Percentiles rank a stretch among this genome's conserved stretches.
Evolutionary conservation across 495 filamentous ascomycete species (phyloP).

Genomic region (Penicillium waksmanii): DNA sequence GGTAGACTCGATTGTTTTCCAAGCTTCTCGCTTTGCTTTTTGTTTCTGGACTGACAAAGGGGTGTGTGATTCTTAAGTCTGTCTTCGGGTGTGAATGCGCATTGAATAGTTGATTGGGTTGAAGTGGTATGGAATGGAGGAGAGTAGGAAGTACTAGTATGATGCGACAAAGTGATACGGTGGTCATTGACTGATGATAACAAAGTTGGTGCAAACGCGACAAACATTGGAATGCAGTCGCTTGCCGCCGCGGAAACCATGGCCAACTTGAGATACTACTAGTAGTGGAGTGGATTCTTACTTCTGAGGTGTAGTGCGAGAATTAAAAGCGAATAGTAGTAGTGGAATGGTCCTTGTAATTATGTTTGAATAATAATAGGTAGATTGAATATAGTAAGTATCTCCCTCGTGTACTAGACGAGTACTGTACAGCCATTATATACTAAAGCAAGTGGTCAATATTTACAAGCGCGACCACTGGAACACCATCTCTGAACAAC

Average conservation of each 20-base stretch:
- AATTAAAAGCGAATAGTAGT: too few species aligned
- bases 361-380: neutral
- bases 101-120: neutral
- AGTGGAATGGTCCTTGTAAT: too few species aligned
- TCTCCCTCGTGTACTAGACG: neutral
- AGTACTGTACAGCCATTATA: conserved; percentile 33
- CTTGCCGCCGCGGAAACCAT: too few species aligned
- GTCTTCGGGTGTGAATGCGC: neutral
- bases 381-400: neutral
- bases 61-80: neutral
- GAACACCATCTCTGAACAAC: conserved; percentile 10
- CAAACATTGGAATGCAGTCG: neutral
- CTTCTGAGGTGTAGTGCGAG: too few species aligned
- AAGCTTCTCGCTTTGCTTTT: neutral
- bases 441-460: conserved; percentile 20
- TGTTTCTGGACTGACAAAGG: conserved; percentile 2
- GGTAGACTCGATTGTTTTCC: neutral
- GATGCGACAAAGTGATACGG: neutral
- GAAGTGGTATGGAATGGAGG: neutral
- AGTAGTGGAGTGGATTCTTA: too few species aligned
- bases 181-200: neutral
- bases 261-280: too few species aligned
- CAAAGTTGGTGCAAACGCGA: neutral
- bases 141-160: neutral
- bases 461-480: conserved; percentile 28